phyloP scores from a whole-genome alignment of 331 rosid species.

The Spiraea crenata region DNA sequence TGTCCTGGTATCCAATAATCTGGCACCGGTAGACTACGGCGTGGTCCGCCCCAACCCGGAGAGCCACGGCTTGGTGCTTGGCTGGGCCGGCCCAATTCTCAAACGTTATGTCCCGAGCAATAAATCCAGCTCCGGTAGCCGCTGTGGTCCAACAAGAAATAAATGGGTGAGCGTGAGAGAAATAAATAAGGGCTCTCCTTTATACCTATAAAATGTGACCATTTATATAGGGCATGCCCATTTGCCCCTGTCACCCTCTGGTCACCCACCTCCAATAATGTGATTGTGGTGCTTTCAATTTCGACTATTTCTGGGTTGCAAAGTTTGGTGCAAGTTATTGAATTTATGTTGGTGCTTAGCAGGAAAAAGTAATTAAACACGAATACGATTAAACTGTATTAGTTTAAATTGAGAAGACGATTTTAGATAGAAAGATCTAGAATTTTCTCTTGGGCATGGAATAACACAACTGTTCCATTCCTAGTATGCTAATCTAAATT shows the following conservation, averaged over 20 bases:
- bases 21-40: constrained; percentile 85
- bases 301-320: no score
- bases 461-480: no score
- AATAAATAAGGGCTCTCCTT: background rate
- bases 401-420: no score
- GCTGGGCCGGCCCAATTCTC: constrained; percentile 83
- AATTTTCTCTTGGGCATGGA: background rate
- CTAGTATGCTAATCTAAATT: no score
- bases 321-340: background rate
- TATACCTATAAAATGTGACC: background rate
- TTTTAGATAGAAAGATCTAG: no score
- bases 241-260: background rate
- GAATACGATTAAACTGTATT: no score
- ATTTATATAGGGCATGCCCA: background rate
- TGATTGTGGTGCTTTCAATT: background rate
- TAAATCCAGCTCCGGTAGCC: constrained; percentile 79
- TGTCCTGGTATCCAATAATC: constrained; percentile 78
- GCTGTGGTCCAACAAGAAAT: constrained; percentile 44
- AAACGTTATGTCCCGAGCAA: constrained; percentile 81
- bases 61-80: constrained; percentile 93
- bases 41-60: constrained; percentile 83
- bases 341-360: background rate
- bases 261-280: background rate
- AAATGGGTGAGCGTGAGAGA: background rate
- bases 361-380: background rate